phyloP scores from a whole-genome alignment of 805 yeast genomes.

The Yueomyces sinensis region DNA sequence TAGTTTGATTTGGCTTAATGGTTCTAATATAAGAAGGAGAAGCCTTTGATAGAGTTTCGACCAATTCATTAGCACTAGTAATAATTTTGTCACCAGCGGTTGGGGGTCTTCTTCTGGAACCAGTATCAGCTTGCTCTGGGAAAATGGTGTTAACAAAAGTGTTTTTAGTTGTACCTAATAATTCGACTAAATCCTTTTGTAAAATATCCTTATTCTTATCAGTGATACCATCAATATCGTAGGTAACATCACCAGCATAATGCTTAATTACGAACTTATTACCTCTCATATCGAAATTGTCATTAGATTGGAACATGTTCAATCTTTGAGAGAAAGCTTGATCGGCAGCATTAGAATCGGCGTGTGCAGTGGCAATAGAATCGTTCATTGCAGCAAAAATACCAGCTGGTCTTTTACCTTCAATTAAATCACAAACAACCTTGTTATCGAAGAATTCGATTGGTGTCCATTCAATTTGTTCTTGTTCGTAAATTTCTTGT shows the following conservation, averaged over 20 bases:
- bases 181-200: conserved; percentile 73
- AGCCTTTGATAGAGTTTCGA: conserved; percentile 75
- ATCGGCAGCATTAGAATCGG: conserved; percentile 92
- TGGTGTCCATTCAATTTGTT: conserved; percentile 94
- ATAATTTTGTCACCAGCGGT: conserved; percentile 95
- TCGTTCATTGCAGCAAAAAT: conserved; percentile 92
- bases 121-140: conserved; percentile 53
- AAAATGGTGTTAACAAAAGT: conserved; percentile 46
- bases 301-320: conserved; percentile 66
- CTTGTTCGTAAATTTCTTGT: conserved; percentile 93
- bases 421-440: conserved; percentile 93
- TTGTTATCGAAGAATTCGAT: conserved; percentile 92
- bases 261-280: conserved; percentile 84
- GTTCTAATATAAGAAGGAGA: conserved; percentile 94
- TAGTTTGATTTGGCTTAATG: conserved; percentile 89
- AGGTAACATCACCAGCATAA: conserved; percentile 96
- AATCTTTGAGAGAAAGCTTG: conserved; percentile 89
- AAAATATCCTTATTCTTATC: conserved; percentile 94
- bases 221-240: conserved; percentile 80
- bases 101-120: conserved; percentile 73
- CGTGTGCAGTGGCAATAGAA: conserved; percentile 96
- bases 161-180: conserved; percentile 61
- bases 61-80: conserved; percentile 76
- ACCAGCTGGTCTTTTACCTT: conserved; percentile 90
- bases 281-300: conserved; percentile 80